Base-by-base conservation (phyloP, 257 asterid species). In the Fraxinus quadrangulata region DNA sequence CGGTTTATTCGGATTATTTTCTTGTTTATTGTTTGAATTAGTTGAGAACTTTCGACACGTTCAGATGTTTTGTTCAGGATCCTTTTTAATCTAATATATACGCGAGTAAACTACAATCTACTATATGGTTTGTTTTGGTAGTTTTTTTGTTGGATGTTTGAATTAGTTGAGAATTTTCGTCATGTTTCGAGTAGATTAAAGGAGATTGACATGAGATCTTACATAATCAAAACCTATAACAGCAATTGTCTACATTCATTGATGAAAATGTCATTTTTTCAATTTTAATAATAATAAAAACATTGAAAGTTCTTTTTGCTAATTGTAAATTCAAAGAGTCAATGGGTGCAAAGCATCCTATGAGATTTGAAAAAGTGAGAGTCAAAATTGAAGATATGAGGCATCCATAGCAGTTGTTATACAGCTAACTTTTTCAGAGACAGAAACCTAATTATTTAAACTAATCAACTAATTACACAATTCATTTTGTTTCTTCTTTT, bases 401-500 rank as follows among this genome's bases (percentile, higher is more conserved):
- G 84, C 77, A 75, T 75, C 74, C 17, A 24, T 54, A 73, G 80
- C 21, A 34, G 81, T 71, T 81, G 65, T 76, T 34, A 24, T 11
- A 67, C 67, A 24, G 39, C 17, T 65, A 78, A 71, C 71, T 71
- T 36, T 36, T 10, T 26, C 28, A 21, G 24, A 51, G 6, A 30
- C 33, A 59, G 39, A 36, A 36, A 36, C 39, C 39, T 31, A 63
- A 59, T 36, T 21, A 75, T 37, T 75, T 51, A 56, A n/a, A n/a
- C n/a, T 23, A 28, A 75, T 70, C 42, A 59, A 54, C 74, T 81
- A 63, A 26, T 11, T 71, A 81, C 54, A 39, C 63, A 47, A 54
- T 71, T 56, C 59, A 47, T 12, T 47, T 16, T 40, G 16, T 40
- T 40, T 40, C 49, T 40, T 40, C 16, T 40, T 40, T 40, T 11